Conservation (phyloP, 257 asterid species). For the Solanum paucissectum region DNA sequence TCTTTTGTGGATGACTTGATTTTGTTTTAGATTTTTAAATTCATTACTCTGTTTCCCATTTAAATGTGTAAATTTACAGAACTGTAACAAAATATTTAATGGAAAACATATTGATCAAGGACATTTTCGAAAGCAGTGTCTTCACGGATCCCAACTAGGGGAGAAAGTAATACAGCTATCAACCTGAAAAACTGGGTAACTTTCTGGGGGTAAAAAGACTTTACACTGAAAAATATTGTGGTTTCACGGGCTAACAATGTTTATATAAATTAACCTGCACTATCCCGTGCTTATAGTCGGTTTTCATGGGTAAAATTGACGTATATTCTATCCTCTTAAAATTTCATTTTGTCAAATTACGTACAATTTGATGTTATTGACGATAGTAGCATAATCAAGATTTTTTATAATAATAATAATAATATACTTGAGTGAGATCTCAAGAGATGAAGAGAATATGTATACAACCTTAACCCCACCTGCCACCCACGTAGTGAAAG, state of each 20-base stretch:
- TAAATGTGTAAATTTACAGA: not conserved
- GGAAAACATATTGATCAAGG: not conserved
- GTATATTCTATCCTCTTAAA: not conserved
- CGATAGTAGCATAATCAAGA: no score
- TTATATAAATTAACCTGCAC: not conserved
- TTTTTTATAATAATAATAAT: not conserved
- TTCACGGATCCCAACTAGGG: not conserved
- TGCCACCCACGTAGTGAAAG: not conserved
- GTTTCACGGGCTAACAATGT: not conserved
- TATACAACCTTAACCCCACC: not conserved
- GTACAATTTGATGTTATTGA: rapidly evolving
- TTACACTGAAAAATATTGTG: not conserved
- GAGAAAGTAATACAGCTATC: not conserved
- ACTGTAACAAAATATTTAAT: not conserved
- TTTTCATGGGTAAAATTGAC: rapidly evolving
- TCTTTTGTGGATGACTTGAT: not conserved
- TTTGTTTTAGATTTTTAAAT: not conserved
- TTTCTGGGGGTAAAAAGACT: not conserved
- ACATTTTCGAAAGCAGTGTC: not conserved
- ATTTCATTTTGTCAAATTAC: not conserved
- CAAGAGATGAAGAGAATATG: not conserved
- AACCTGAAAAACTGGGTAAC: not conserved
- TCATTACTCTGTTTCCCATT: not conserved
- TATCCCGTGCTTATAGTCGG: not conserved
- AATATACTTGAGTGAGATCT: no score